These are phyloP conservation scores for Ogataea chonburiensis DNA, from an alignment of 805 yeast genomes.

Conservation along the genomic window DNA sequence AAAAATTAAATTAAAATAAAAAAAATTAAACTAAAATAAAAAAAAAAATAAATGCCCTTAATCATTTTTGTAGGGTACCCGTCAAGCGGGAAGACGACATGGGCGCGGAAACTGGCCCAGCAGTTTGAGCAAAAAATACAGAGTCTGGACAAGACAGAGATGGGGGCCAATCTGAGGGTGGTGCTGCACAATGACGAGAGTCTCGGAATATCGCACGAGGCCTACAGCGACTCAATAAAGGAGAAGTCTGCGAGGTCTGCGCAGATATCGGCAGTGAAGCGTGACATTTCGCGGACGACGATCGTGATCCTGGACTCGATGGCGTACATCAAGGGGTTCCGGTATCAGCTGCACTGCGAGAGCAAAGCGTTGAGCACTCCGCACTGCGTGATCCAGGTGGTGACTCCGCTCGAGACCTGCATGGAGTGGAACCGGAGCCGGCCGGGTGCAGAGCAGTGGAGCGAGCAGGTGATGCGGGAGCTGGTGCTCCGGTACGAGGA, in stretches of 20 bases:
- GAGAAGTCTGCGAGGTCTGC: slow-evolving; percentile 83
- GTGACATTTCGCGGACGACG: slow-evolving; percentile 65
- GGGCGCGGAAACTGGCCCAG: slow-evolving; percentile 56
- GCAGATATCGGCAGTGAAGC: slow-evolving; percentile 85
- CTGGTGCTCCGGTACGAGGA: slow-evolving; percentile 88
- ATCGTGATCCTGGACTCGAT: slow-evolving; percentile 84
- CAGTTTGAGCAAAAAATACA: slow-evolving; percentile 48
- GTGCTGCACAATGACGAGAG: slow-evolving; percentile 75
- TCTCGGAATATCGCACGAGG: slow-evolving; percentile 65
- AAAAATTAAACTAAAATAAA: neutral
- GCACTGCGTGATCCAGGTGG: slow-evolving; percentile 76
- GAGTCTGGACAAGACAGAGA: slow-evolving; percentile 39
- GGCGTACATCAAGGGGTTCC: slow-evolving; percentile 89
- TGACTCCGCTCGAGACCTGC: slow-evolving; percentile 64
- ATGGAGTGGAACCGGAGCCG: slow-evolving; percentile 54
- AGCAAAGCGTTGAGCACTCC: slow-evolving; percentile 82
- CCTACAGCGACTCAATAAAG: slow-evolving; percentile 66
- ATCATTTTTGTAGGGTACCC: slow-evolving; percentile 84
- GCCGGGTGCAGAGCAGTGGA: slow-evolving; percentile 51
- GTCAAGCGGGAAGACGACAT: slow-evolving; percentile 74
- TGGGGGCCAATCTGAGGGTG: slow-evolving; percentile 58
- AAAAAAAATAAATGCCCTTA: slow-evolving; percentile 65
- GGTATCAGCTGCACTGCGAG: slow-evolving; percentile 93
- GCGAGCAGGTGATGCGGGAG: slow-evolving; percentile 58
- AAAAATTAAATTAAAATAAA: neutral